Conservation (phyloP, 2,329 filamentous ascomycete species). For the Xylariaceae sp. region DNA sequence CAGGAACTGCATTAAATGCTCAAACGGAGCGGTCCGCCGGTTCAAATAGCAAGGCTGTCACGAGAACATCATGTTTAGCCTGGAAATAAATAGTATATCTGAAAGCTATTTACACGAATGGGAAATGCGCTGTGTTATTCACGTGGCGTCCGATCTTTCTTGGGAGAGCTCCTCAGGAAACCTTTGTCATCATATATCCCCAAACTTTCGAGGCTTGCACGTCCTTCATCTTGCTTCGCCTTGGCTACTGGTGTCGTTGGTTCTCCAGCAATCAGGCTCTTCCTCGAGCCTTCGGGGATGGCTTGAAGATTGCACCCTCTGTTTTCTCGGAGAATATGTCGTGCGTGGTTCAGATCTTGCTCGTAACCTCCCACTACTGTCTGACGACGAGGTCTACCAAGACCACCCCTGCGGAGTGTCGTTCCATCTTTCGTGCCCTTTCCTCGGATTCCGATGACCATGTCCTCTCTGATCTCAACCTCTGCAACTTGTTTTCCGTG, state of each 20-base stretch:
- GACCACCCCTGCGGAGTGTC: constrained; percentile 2
- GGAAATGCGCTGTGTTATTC: not conserved
- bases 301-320: constrained; percentile 12
- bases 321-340: constrained; percentile 14
- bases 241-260: constrained; percentile 18
- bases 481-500: not conserved
- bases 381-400: constrained; percentile 16
- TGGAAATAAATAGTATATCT: constrained; percentile 9
- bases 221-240: constrained; percentile 16
- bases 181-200: constrained; percentile 28
- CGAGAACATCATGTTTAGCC: constrained; percentile 11
- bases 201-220: constrained; percentile 20
- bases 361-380: constrained; percentile 24
- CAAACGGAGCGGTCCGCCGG: not conserved
- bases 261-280: not conserved
- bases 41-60: not conserved
- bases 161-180: constrained; percentile 23
- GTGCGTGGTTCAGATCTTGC: constrained; percentile 16
- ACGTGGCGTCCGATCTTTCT: not conserved
- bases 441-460: not conserved
- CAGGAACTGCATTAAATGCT: not conserved
- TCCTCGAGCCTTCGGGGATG: not conserved
- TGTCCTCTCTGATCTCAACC: not conserved
- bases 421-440: not conserved
- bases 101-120: constrained; percentile 17